These are phyloP conservation scores for Hymenoscyphus fraxineus DNA, from an alignment of 2,329 filamentous ascomycete genomes.

Conservation along the genomic window DNA sequence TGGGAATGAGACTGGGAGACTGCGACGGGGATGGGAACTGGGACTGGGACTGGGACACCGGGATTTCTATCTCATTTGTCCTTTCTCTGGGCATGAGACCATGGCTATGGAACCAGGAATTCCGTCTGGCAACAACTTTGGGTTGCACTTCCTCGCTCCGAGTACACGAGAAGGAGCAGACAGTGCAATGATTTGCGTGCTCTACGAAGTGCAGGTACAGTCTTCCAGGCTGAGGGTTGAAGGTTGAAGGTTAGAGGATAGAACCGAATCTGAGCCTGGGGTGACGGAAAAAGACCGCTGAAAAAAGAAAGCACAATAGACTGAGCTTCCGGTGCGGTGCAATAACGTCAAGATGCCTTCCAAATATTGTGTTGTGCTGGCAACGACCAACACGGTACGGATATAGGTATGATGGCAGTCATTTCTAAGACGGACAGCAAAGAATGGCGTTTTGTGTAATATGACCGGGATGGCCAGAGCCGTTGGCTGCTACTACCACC, in stretches of 20 bases:
- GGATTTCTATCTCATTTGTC: not conserved
- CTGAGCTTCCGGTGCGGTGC: not conserved
- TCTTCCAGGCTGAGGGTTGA: not conserved
- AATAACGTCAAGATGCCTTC: not conserved
- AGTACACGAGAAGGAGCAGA: slow-evolving; percentile 1
- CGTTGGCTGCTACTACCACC: not conserved
- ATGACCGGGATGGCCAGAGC: not conserved
- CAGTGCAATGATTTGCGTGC: not conserved
- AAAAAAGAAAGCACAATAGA: not conserved
- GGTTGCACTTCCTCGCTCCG: not conserved
- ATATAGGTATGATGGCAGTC: not conserved
- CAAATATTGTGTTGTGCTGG: not conserved
- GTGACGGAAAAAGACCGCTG: not conserved
- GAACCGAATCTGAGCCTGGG: not conserved
- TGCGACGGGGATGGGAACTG: not conserved
- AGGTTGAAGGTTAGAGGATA: not conserved
- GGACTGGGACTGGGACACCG: not conserved
- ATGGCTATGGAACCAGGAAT: not conserved
- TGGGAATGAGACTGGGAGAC: not conserved
- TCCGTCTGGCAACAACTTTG: not conserved
- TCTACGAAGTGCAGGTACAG: not conserved
- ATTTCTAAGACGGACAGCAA: not conserved
- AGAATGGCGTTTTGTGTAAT: not conserved
- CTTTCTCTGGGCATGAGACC: not conserved
- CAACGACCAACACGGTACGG: not conserved